A percentile compares a stretch with the other conserved stretches of the same genome.
Conservation (phyloP, 768 basidiomycete genomes). For the Psilocybe subaeruginosa region DNA sequence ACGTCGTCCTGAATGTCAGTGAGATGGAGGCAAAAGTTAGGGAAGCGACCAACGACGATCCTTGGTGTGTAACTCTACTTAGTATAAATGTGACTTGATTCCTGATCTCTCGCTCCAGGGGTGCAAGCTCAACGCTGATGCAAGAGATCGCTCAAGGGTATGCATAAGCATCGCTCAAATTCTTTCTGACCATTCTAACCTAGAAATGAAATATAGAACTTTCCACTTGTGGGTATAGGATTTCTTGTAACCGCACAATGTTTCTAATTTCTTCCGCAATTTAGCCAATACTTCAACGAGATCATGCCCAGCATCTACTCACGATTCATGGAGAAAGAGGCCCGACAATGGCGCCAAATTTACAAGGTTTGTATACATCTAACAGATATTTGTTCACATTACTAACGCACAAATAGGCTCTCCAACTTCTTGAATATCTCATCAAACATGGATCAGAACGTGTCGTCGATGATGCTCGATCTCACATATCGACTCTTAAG, state of each 20-base stretch:
- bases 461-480: slow-evolving; percentile 95
- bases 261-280: slow-evolving; percentile 2
- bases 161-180: not conserved
- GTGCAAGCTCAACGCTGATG: slow-evolving; percentile 97
- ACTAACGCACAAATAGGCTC: slow-evolving; percentile 51
- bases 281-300: slow-evolving; percentile 97
- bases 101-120: slow-evolving; percentile 56
- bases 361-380: slow-evolving; percentile 72
- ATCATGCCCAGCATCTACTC: slow-evolving; percentile 98
- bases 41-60: slow-evolving; percentile 97
- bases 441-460: slow-evolving; percentile 97
- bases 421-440: slow-evolving; percentile 94
- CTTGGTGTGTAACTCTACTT: slow-evolving; percentile 72
- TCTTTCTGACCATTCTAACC: not conserved
- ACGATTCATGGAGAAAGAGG: slow-evolving; percentile 98
- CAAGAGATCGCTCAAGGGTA: slow-evolving; percentile 98
- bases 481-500: slow-evolving; percentile 93
- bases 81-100: not conserved
- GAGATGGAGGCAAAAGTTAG: slow-evolving; percentile 97
- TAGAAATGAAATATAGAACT: slow-evolving; percentile 55
- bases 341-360: slow-evolving; percentile 97
- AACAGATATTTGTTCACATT: not conserved
- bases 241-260: slow-evolving; percentile 4
- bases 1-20: slow-evolving; percentile 93
- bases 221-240: slow-evolving; percentile 83